phyloP scores from a whole-genome alignment of 2,329 filamentous ascomycete species.

The Gremmenia infestans region DNA sequence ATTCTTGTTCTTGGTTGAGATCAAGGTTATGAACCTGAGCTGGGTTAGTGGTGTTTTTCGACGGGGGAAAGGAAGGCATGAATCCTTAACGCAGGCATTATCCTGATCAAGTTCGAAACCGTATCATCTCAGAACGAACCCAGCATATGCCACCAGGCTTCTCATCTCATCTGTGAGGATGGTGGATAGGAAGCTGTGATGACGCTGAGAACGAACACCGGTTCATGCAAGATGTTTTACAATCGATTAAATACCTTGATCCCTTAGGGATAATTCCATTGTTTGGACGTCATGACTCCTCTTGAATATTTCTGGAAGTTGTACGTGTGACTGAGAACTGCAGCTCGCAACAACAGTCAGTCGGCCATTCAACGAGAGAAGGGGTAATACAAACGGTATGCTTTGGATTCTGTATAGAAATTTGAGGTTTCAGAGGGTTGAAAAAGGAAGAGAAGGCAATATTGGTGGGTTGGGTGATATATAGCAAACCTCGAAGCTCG shows the following conservation, averaged over 20 bases:
- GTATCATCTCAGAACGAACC: constrained; percentile 77
- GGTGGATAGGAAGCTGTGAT: constrained; percentile 29
- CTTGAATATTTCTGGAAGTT: constrained; percentile 7
- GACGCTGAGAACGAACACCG: constrained; percentile 51
- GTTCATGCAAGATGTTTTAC: constrained; percentile 55
- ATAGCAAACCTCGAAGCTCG: constrained; percentile 2
- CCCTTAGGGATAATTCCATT: constrained; percentile 30
- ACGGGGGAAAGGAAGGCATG: constrained; percentile 64
- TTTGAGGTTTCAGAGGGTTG: not conserved
- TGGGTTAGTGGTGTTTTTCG: constrained; percentile 36
- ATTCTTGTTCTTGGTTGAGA: constrained; percentile 46
- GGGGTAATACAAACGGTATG: not conserved
- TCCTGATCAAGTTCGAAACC: constrained; percentile 92
- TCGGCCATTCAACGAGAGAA: not conserved
- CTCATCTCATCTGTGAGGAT: constrained; percentile 27
- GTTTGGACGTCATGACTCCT: constrained; percentile 29
- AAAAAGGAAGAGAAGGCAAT: not conserved
- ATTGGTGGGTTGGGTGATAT: not conserved
- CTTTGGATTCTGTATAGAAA: not conserved
- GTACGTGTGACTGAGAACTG: constrained; percentile 21
- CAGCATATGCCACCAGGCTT: constrained; percentile 20
- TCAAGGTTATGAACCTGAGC: constrained; percentile 35
- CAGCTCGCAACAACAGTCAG: not conserved
- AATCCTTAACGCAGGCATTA: constrained; percentile 99
- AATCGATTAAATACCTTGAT: constrained; percentile 33